Evolutionary conservation across 139 green algal genomes (phyloP).

Genomic region (Picochlorum sp.): DNA sequence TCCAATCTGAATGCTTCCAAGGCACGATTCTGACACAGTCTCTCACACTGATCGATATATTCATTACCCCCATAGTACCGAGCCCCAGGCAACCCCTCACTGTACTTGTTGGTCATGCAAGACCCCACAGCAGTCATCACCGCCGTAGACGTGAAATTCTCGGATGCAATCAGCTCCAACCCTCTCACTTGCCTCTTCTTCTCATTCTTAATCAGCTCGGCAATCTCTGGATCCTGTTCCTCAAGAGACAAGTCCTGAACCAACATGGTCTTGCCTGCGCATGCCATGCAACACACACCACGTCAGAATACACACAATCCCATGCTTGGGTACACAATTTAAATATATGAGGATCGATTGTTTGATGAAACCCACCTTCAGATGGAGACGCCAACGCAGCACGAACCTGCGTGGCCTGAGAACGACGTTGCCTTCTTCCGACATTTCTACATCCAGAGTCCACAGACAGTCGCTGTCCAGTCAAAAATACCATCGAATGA

Average conservation of each 20-base stretch:
- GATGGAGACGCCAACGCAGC: no score
- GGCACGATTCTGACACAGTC: slow-evolving; percentile 81
- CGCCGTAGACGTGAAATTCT: slow-evolving; percentile 92
- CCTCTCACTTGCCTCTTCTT: slow-evolving; percentile 91
- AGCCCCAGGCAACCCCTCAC: slow-evolving; percentile 69
- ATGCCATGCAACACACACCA: background rate
- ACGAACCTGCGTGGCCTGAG: no score
- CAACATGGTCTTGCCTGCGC: slow-evolving; percentile 70
- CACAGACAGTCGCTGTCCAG: no score
- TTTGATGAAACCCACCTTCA: no score
- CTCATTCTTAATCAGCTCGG: slow-evolving; percentile 93
- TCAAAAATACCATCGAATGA: no score
- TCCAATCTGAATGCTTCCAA: slow-evolving; percentile 85
- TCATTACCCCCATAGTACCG: slow-evolving; percentile 99
- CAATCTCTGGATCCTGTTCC: slow-evolving; percentile 88
- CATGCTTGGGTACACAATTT: no score
- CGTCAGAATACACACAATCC: background rate
- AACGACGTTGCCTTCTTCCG: no score
- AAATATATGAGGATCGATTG: no score
- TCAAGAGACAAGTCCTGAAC: slow-evolving; percentile 69
- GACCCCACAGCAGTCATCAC: slow-evolving; percentile 96
- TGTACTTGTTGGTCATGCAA: slow-evolving; percentile 99
- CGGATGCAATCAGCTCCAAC: slow-evolving; percentile 94
- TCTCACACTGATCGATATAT: slow-evolving; percentile 91
- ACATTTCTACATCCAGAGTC: no score